Evolutionary conservation across 352 stramenopile species (phyloP).

Genomic region (Globisporangium solare): DNA sequence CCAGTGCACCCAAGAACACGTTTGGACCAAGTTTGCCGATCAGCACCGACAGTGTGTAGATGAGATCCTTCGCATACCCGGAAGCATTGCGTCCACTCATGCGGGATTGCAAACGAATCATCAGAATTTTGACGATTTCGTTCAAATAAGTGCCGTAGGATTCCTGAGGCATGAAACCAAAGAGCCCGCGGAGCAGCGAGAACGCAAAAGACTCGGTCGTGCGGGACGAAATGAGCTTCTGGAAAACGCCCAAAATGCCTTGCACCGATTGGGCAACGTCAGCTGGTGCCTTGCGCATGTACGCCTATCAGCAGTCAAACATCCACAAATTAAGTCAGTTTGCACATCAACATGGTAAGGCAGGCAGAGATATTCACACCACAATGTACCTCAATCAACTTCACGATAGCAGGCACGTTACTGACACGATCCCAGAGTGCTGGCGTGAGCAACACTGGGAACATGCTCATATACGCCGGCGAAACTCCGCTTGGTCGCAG

Average conservation of each 20-base stretch:
- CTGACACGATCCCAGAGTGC: slow-evolving; percentile 94
- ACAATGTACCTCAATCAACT: slow-evolving; percentile 86
- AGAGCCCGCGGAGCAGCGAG: slow-evolving; percentile 88
- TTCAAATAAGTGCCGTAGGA: slow-evolving; percentile 77
- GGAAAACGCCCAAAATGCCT: slow-evolving; percentile 96
- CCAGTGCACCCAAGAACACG: slow-evolving; percentile 71
- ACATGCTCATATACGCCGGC: slow-evolving; percentile 94
- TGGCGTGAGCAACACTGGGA: slow-evolving; percentile 92
- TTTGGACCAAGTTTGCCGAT: slow-evolving; percentile 88
- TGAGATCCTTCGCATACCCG: slow-evolving; percentile 83
- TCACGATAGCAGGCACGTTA: slow-evolving; percentile 96
- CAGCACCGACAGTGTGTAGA: slow-evolving; percentile 86
- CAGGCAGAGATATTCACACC: background rate
- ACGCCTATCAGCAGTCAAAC: slow-evolving; percentile 56
- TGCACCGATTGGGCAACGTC: slow-evolving; percentile 82
- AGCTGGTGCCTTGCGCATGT: slow-evolving; percentile 91
- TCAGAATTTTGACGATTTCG: slow-evolving; percentile 93
- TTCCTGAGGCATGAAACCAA: slow-evolving; percentile 82
- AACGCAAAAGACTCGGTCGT: slow-evolving; percentile 93
- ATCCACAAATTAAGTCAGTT: background rate
- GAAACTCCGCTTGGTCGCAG: slow-evolving; percentile 87
- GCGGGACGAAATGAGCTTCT: slow-evolving; percentile 95
- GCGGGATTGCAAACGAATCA: slow-evolving; percentile 91
- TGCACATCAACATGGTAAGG: background rate
- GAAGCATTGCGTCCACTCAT: slow-evolving; percentile 87